phyloP scores from a whole-genome alignment of 2,329 filamentous ascomycete species.

The Microdochium trichocladiopsis region DNA sequence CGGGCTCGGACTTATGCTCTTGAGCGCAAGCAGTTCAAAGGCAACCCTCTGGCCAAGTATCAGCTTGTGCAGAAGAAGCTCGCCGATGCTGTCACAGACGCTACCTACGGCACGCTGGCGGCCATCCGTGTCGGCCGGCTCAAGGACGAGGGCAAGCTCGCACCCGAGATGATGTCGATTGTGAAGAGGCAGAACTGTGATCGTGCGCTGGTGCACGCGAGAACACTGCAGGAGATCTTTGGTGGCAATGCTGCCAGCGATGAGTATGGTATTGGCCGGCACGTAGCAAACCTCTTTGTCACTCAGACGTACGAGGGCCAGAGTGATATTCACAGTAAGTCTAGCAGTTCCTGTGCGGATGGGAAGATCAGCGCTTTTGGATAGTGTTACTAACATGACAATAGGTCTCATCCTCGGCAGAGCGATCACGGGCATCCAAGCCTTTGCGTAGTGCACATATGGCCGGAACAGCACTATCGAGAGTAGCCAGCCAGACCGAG shows the following conservation, averaged over 20 bases:
- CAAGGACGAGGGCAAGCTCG: slow-evolving; percentile 82
- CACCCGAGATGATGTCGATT: slow-evolving; percentile 95
- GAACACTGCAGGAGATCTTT: slow-evolving; percentile 87
- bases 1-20: slow-evolving; percentile 81
- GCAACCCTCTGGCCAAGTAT: slow-evolving; percentile 90
- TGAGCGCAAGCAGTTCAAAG: slow-evolving; percentile 92
- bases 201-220: slow-evolving; percentile 70
- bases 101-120: slow-evolving; percentile 83
- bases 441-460: slow-evolving; percentile 59
- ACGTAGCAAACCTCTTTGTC: slow-evolving; percentile 94
- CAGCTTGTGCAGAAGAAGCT: slow-evolving; percentile 98
- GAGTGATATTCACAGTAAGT: slow-evolving; percentile 92
- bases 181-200: slow-evolving; percentile 98
- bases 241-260: slow-evolving; percentile 98
- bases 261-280: slow-evolving; percentile 90
- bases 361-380: neutral
- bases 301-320: slow-evolving; percentile 98
- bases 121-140: slow-evolving; percentile 85
- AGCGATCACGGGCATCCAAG: slow-evolving; percentile 66
- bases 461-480: too few species aligned
- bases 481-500: too few species aligned
- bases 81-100: slow-evolving; percentile 85
- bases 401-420: slow-evolving; percentile 61
- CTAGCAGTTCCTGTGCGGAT: neutral
- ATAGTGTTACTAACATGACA: neutral